Evolutionary conservation across 768 basidiomycete species (phyloP).

Genomic region (Brasilioporus rufonigricans): DNA sequence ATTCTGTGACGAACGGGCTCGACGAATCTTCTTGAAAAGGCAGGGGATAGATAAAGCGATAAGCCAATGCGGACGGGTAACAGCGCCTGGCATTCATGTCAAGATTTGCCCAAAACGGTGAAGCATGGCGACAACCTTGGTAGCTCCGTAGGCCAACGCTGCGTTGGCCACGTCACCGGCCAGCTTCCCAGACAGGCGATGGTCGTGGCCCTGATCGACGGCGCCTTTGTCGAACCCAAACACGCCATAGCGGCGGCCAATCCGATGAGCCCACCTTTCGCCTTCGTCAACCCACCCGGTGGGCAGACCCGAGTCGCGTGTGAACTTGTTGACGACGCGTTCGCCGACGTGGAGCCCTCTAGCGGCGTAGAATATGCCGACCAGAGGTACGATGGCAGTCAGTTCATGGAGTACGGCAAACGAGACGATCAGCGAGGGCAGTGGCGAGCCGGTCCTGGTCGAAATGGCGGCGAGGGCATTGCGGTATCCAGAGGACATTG

Average conservation of each 20-base stretch:
- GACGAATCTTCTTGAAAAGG: conserved; percentile 64
- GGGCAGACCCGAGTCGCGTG: conserved; percentile 10
- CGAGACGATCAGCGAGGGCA: conserved; percentile 73
- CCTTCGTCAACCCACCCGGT: conserved; percentile 69
- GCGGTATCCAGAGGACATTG: conserved; percentile 41
- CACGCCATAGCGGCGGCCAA: conserved; percentile 76
- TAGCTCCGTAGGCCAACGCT: conserved; percentile 74
- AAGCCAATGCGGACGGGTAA: conserved; percentile 70
- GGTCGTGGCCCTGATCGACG: conserved; percentile 2
- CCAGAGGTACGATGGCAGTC: conserved; percentile 75
- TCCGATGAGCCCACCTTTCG: conserved; percentile 61
- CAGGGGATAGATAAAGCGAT: conserved; percentile 71
- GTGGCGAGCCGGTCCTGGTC: conserved; percentile 65
- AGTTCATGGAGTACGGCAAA: conserved; percentile 85
- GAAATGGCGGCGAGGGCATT: conserved; percentile 59
- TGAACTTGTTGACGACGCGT: conserved; percentile 47
- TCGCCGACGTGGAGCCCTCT: conserved; percentile 69
- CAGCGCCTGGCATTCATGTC: conserved; percentile 50
- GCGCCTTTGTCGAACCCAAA: conserved; percentile 69
- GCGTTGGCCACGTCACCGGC: conserved; percentile 82
- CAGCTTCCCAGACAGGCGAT: conserved; percentile 37
- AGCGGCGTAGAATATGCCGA: conserved; percentile 70
- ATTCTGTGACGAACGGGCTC: conserved; percentile 52
- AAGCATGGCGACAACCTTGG: conserved; percentile 52
- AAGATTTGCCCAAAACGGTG: background rate